Evolutionary conservation across 441 rosid genomes (phyloP).

Genomic region (Arabidopsis hybrid): DNA sequence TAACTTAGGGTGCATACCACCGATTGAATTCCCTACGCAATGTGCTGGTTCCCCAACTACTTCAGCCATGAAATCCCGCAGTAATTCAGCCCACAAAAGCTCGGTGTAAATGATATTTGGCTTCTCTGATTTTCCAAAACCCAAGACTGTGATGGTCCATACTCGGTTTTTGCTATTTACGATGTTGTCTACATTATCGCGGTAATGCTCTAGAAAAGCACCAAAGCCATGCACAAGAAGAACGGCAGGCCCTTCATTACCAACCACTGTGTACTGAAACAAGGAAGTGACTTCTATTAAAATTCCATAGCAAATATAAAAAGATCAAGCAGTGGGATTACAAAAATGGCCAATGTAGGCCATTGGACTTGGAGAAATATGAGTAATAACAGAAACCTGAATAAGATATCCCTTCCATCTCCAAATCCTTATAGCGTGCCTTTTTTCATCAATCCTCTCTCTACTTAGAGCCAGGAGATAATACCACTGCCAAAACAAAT

Average conservation of each 20-base stretch:
- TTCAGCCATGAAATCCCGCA: constrained; percentile 82
- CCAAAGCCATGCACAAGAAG: constrained; percentile 98
- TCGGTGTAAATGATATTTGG: constrained; percentile 86
- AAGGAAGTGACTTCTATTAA: constrained; percentile 31
- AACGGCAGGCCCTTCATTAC: constrained; percentile 72
- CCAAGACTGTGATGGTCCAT: constrained; percentile 83
- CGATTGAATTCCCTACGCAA: constrained; percentile 89
- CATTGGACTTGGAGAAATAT: constrained; percentile 1
- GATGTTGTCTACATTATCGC: constrained; percentile 65
- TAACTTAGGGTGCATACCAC: constrained; percentile 57
- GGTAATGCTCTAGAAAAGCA: constrained; percentile 89
- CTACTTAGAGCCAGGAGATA: constrained; percentile 70
- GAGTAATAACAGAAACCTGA: constrained; percentile 59
- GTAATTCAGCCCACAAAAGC: constrained; percentile 84
- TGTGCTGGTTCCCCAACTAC: constrained; percentile 88
- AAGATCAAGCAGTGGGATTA: constrained; percentile 8
- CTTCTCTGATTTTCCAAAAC: constrained; percentile 96
- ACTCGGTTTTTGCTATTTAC: constrained; percentile 65
- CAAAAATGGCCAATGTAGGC: constrained; percentile 8
- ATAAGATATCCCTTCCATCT: constrained; percentile 87
- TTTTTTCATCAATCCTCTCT: constrained; percentile 48
- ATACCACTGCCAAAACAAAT: constrained; percentile 76
- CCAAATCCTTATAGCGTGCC: constrained; percentile 63
- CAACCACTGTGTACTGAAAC: constrained; percentile 76
- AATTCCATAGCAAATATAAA: not conserved